Conservation (phyloP, 2,329 filamentous ascomycete genomes). For the Ophioceras dolichostomum region DNA sequence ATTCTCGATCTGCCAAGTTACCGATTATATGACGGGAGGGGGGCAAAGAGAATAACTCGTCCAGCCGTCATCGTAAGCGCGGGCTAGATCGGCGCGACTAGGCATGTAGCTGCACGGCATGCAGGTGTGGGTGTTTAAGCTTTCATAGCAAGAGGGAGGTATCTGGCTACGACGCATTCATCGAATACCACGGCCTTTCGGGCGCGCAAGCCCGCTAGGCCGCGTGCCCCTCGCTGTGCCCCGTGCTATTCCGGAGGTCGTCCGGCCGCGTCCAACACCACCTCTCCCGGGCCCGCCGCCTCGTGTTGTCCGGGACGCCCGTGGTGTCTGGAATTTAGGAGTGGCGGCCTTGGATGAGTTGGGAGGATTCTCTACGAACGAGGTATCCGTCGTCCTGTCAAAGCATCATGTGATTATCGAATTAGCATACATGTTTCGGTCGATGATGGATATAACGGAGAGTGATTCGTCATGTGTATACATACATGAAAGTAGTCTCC, state of each 20-base stretch:
- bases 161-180: slow-evolving; percentile 20
- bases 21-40: too few relatives aligned
- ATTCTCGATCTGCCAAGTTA: too few relatives aligned
- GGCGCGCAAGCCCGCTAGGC: slow-evolving; percentile 31
- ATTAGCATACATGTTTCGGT: too few relatives aligned
- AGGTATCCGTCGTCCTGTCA: slow-evolving; percentile 80
- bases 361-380: slow-evolving; percentile 76
- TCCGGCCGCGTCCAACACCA: slow-evolving; percentile 20
- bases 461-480: too few relatives aligned
- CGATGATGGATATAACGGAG: too few relatives aligned
- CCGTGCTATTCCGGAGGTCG: slow-evolving; percentile 13
- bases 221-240: slow-evolving; percentile 23
- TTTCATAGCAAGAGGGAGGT: too few relatives aligned
- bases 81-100: too few relatives aligned
- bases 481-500: slow-evolving; percentile 78
- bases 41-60: too few relatives aligned
- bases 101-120: too few relatives aligned
- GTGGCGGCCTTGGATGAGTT: slow-evolving; percentile 34
- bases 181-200: slow-evolving; percentile 31
- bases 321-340: slow-evolving; percentile 29
- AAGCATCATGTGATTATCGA: too few relatives aligned
- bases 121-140: too few relatives aligned
- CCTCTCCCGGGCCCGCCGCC: slow-evolving; percentile 30
- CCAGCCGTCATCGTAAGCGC: too few relatives aligned
- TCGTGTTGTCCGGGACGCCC: slow-evolving; percentile 25